Conservation (phyloP, 2,329 filamentous ascomycete species). For the Grosmannia penicillata region DNA sequence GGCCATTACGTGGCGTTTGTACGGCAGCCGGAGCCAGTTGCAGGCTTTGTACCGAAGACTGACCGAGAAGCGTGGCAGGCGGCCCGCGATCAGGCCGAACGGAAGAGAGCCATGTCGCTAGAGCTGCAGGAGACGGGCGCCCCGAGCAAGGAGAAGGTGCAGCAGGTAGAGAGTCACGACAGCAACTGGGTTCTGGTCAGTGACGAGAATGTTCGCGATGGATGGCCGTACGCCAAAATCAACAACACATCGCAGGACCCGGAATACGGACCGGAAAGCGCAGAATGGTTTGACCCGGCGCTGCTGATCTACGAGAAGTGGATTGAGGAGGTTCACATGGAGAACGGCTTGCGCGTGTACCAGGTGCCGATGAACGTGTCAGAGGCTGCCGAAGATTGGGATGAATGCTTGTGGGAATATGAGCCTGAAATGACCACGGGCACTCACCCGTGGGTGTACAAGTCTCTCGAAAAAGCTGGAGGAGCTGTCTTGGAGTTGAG, state of each 20-base stretch:
- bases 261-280: background rate
- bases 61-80: too few relatives aligned
- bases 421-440: too few relatives aligned
- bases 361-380: conserved; percentile 8
- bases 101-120: too few relatives aligned
- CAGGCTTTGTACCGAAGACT: too few relatives aligned
- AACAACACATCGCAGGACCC: conserved; percentile 6
- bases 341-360: conserved; percentile 1
- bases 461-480: too few relatives aligned
- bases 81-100: too few relatives aligned
- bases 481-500: too few relatives aligned
- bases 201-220: background rate
- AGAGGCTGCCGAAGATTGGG: too few relatives aligned
- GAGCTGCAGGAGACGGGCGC: too few relatives aligned
- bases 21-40: background rate
- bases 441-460: too few relatives aligned
- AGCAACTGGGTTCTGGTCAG: conserved; percentile 4
- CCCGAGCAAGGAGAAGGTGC: background rate
- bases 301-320: conserved; percentile 10
- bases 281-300: conserved; percentile 5
- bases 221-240: conserved; percentile 1
- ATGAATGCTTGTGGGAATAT: too few relatives aligned
- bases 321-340: conserved; percentile 3
- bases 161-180: background rate
- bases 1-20: conserved; percentile 9